Evolutionary conservation across 768 basidiomycete genomes (phyloP), one percentile per base, ranked within the genome.

Genomic region (Terana coerulea): DNA sequence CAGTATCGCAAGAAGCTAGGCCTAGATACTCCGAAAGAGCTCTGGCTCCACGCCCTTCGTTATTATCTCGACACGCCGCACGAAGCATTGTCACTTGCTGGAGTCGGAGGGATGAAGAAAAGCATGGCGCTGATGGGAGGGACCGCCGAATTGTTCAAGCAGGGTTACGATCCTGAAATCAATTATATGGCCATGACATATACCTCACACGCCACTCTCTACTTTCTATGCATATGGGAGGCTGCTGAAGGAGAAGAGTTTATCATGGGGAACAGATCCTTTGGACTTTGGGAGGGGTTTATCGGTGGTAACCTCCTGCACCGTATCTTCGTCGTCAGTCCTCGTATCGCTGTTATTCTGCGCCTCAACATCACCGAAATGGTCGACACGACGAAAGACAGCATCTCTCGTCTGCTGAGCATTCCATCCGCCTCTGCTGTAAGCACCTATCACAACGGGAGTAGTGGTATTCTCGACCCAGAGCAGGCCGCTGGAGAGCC

Each of bases 311-410:
- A 26, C 1, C 28, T n/a, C 2, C 12, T 44, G n/a, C 43, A 44
- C 21, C 43, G 43, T 10, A 30, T 44, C n/a, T 44, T 30, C 43
- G 43, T 44, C 43, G 43, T 44, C 43, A 44, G 43, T n/a, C 43
- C 43, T 29, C 43, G 43, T 2, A 44, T 44, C 22, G 43, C 43
- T 17, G 31, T 44, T 11, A 19, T 44, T 1, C 43, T 26, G 28
- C 25, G 35, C 15, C 6, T n/a, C 6, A 37, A 37, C 6, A 5
- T 37, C 15, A 19, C 31, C 43, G 8, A n/a, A n/a, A 12, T n/a
- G 26, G 9, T 19, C 24, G 7, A 42, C 25, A 21, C 3, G 10
- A 8, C 24, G 41, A 17, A 29, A n/a, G 28, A 17, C 6, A 14
- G 35, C 35, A 5, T 14, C 28, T 44, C 2, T 28, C 5, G 24